Conservation (phyloP, 208 protist genomes). For the Wallacemonas sp. region DNA sequence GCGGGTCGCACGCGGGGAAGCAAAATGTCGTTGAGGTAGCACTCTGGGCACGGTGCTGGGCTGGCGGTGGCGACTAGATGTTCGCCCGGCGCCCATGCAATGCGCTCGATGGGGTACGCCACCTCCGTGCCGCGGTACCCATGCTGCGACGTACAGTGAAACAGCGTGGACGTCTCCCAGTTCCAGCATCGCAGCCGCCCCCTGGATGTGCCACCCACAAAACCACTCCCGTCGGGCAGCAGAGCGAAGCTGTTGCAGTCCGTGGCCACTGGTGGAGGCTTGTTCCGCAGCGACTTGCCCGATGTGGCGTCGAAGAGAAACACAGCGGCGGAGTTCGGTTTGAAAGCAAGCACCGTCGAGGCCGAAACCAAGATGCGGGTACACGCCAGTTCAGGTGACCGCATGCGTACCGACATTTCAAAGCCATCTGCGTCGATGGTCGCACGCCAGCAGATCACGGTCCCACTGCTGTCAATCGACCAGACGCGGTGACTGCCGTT, state of each 20-base stretch:
- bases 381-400: neutral
- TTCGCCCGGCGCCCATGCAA: conserved; percentile 54
- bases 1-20: conserved; percentile 4
- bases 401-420: conserved; percentile 53
- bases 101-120: conserved; percentile 32
- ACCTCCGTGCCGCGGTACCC: conserved; percentile 41
- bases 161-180: conserved; percentile 72
- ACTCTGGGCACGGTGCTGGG: conserved; percentile 29
- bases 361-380: conserved; percentile 1
- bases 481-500: conserved; percentile 58
- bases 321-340: conserved; percentile 31
- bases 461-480: conserved; percentile 60
- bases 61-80: conserved; percentile 55
- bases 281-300: conserved; percentile 42
- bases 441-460: conserved; percentile 73
- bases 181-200: conserved; percentile 21
- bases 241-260: conserved; percentile 28
- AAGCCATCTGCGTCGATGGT: conserved; percentile 24
- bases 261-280: conserved; percentile 29
- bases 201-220: conserved; percentile 43
- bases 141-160: conserved; percentile 37
- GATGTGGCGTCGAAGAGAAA: conserved; percentile 61
- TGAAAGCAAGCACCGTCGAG: conserved; percentile 2
- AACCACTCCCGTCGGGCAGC: conserved; percentile 68
- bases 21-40: conserved; percentile 11